These are phyloP conservation scores for Ophiostoma ulmi DNA, from an alignment of 2,329 filamentous ascomycete species.

Conservation along the genomic window DNA sequence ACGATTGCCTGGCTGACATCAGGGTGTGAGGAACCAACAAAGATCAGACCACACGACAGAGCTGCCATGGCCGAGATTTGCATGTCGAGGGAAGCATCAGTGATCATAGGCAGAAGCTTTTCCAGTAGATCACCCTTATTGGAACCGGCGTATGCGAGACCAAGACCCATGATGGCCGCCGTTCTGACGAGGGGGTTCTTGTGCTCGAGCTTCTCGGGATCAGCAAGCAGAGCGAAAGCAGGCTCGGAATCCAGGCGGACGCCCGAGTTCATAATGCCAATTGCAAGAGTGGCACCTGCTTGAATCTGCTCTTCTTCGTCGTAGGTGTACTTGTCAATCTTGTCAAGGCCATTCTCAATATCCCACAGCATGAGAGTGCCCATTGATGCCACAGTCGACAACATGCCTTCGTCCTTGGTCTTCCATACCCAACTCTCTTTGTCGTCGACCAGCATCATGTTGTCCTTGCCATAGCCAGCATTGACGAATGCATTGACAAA, in stretches of 20 bases:
- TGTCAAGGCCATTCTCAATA: conserved; percentile 83
- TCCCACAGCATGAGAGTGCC: conserved; percentile 93
- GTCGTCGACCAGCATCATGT: conserved; percentile 91
- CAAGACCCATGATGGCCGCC: conserved; percentile 91
- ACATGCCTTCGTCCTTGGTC: conserved; percentile 96
- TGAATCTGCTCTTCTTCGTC: conserved; percentile 74
- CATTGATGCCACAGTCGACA: conserved; percentile 89
- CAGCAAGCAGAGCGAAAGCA: conserved; percentile 77
- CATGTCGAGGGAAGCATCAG: conserved; percentile 81
- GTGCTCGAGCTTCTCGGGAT: conserved; percentile 71
- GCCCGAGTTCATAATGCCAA: conserved; percentile 92
- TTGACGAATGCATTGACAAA: conserved; percentile 98
- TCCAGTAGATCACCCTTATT: conserved; percentile 88
- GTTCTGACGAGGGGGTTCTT: conserved; percentile 73
- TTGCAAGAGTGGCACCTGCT: conserved; percentile 85
- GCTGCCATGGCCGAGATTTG: conserved; percentile 95
- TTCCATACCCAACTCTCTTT: conserved; percentile 98
- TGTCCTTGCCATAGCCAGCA: conserved; percentile 89
- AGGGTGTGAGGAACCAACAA: conserved; percentile 85
- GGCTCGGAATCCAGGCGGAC: conserved; percentile 86
- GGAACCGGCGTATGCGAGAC: conserved; percentile 88
- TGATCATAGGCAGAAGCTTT: conserved; percentile 77
- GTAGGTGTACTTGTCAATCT: conserved; percentile 92
- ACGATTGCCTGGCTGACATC: conserved; percentile 91
- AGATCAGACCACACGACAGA: conserved; percentile 81